Percentiles rank a stretch among this genome's conserved stretches.
Evolutionary conservation across 805 yeast species (phyloP).

Genomic region (Spathaspora sp.): DNA sequence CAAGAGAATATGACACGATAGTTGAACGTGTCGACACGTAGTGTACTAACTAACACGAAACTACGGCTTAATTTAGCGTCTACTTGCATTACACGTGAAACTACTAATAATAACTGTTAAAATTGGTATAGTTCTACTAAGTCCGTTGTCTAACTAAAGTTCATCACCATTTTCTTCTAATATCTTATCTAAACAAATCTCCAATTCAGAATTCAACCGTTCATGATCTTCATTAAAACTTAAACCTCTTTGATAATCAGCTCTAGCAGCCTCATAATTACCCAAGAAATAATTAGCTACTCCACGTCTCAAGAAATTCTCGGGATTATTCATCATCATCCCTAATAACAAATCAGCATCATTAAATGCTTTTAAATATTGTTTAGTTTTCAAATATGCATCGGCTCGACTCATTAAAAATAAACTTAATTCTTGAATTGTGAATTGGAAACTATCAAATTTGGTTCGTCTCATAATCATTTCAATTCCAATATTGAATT

Average conservation of each 20-base stretch:
- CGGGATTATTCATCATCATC: conserved; percentile 58
- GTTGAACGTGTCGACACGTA: no score
- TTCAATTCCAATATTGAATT: conserved; percentile 62
- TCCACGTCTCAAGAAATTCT: conserved; percentile 69
- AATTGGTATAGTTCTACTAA: no score
- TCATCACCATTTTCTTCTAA: conserved; percentile 59
- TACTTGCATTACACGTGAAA: no score
- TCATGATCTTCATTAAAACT: conserved; percentile 55
- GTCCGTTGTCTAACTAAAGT: conserved; percentile 12
- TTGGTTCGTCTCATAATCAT: conserved; percentile 65
- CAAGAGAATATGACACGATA: no score
- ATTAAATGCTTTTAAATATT: conserved; percentile 56
- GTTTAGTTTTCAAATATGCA: conserved; percentile 53
- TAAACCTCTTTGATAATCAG: conserved; percentile 70
- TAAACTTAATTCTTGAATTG: conserved; percentile 63
- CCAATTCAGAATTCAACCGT: conserved; percentile 47
- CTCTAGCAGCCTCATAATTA: conserved; percentile 57
- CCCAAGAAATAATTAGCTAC: conserved; percentile 61
- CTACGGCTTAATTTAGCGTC: no score
- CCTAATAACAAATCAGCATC: conserved; percentile 67
- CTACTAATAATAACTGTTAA: no score
- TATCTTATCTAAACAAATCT: conserved; percentile 43
- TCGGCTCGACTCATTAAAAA: conserved; percentile 71
- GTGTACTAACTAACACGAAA: no score
- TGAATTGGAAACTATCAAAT: conserved; percentile 71